These are phyloP conservation scores for Zygosaccharomyces pseudobailii DNA, from an alignment of 1,139 yeast species.

Conservation along the genomic window DNA sequence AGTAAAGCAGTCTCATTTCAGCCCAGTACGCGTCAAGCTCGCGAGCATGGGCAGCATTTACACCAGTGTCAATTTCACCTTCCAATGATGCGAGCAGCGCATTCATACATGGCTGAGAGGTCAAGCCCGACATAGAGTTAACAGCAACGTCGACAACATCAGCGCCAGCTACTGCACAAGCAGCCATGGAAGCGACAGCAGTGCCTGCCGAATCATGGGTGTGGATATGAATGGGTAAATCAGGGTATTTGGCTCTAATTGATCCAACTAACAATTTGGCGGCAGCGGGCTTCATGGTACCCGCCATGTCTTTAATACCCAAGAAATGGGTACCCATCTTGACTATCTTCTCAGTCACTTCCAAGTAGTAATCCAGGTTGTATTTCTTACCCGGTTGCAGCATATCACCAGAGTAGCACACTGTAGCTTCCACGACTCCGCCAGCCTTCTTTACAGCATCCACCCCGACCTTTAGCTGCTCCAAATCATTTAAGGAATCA, in stretches of 20 bases:
- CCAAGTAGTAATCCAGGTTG: constrained; percentile 83
- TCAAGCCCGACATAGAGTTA: constrained; percentile 96
- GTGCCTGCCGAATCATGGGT: constrained; percentile 99
- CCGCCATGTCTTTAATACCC: constrained; percentile 99
- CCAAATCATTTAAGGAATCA: constrained; percentile 94
- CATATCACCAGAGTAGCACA: constrained; percentile 99
- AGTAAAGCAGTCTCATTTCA: constrained; percentile 92
- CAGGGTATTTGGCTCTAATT: constrained; percentile 82
- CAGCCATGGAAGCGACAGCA: constrained; percentile 95
- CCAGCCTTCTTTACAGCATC: constrained; percentile 98
- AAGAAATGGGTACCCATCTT: constrained; percentile 92
- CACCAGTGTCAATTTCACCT: constrained; percentile 76
- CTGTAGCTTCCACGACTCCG: constrained; percentile 97
- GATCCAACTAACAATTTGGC: constrained; percentile 76
- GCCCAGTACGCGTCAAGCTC: constrained; percentile 96
- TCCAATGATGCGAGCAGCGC: constrained; percentile 90
- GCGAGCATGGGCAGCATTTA: constrained; percentile 62
- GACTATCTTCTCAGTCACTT: constrained; percentile 78
- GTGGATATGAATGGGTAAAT: constrained; percentile 95
- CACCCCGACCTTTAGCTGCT: constrained; percentile 94
- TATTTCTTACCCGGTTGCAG: constrained; percentile 90
- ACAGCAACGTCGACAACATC: constrained; percentile 97
- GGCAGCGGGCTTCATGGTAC: constrained; percentile 94
- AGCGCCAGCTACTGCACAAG: constrained; percentile 93
- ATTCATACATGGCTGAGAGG: constrained; percentile 94